Conservation (phyloP, 2,329 filamentous ascomycete species). For the Nakataea oryzae region DNA sequence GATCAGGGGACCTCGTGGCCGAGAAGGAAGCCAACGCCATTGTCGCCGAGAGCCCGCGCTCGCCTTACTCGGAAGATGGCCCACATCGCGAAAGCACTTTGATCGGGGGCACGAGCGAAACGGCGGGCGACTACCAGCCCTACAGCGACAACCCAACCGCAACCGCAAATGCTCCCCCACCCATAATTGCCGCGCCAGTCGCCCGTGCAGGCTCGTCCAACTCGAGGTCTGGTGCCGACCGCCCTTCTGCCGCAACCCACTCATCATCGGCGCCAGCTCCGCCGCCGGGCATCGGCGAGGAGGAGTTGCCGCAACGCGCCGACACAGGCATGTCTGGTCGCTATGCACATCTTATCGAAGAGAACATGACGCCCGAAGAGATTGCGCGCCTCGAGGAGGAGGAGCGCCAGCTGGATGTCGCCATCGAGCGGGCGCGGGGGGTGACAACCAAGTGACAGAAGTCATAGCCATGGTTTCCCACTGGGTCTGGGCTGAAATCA, state of each 20-base stretch:
- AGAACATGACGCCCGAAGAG: slow-evolving; percentile 49
- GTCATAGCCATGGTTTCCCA: not conserved
- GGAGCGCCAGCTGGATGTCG: slow-evolving; percentile 44
- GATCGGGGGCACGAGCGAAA: slow-evolving; percentile 6
- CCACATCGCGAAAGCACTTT: slow-evolving; percentile 9
- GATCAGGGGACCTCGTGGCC: slow-evolving; percentile 26
- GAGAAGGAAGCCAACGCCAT: slow-evolving; percentile 33
- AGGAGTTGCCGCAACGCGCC: slow-evolving; percentile 15
- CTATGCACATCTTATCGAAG: slow-evolving; percentile 44
- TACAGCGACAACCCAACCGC: slow-evolving; percentile 7
- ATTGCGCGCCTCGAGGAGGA: slow-evolving; percentile 46
- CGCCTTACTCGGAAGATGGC: slow-evolving; percentile 32
- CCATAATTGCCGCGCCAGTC: not conserved
- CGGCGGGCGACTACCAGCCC: slow-evolving; percentile 4
- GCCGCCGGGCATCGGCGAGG: slow-evolving; percentile 3
- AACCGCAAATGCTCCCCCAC: not conserved
- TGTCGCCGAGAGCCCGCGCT: slow-evolving; percentile 27
- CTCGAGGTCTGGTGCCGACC: not conserved
- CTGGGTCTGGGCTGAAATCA: not conserved
- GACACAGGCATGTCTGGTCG: slow-evolving; percentile 17
- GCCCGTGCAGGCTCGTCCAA: not conserved
- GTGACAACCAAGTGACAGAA: not conserved
- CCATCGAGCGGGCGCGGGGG: slow-evolving; percentile 35
- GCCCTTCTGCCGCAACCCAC: not conserved
- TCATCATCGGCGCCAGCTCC: slow-evolving; percentile 1